These are phyloP conservation scores for Penicillium odoratum DNA, from an alignment of 495 filamentous ascomycete species.

Conservation along the genomic window DNA sequence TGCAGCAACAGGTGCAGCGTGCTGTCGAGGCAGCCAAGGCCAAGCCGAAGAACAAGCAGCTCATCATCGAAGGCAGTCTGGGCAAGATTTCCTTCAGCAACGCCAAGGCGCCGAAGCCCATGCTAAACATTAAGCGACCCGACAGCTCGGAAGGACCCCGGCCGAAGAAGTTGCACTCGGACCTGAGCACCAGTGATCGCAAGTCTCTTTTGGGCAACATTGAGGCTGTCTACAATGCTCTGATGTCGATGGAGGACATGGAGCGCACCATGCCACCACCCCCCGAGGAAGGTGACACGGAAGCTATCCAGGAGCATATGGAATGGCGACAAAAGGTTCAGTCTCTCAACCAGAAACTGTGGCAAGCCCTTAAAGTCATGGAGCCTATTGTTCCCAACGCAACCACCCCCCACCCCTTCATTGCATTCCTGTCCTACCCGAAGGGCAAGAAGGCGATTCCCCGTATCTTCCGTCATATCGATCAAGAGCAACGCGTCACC, in stretches of 20 bases:
- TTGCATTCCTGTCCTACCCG: slow-evolving; percentile 87
- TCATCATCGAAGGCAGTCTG: slow-evolving; percentile 97
- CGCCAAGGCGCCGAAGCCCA: slow-evolving; percentile 89
- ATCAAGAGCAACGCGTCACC: slow-evolving; percentile 86
- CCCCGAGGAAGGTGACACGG: slow-evolving; percentile 60
- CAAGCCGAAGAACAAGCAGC: slow-evolving; percentile 95
- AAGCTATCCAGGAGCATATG: slow-evolving; percentile 61
- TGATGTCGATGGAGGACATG: slow-evolving; percentile 94
- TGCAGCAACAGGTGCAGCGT: slow-evolving; percentile 98
- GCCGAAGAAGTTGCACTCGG: slow-evolving; percentile 43
- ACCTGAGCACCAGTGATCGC: slow-evolving; percentile 64
- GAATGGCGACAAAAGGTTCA: slow-evolving; percentile 73
- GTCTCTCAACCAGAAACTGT: slow-evolving; percentile 74
- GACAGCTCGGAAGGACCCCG: slow-evolving; percentile 62
- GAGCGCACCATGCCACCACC: slow-evolving; percentile 82
- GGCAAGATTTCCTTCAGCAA: slow-evolving; percentile 99
- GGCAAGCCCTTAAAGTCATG: slow-evolving; percentile 83
- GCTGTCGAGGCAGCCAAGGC: slow-evolving; percentile 96
- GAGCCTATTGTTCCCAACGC: slow-evolving; percentile 79
- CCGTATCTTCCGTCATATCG: slow-evolving; percentile 90
- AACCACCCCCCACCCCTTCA: slow-evolving; percentile 84
- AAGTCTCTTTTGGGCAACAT: slow-evolving; percentile 83
- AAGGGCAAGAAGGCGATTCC: slow-evolving; percentile 97
- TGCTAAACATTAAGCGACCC: slow-evolving; percentile 91
- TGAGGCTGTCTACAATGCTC: slow-evolving; percentile 77